Evolutionary conservation across 768 basidiomycete genomes (phyloP), one percentile per base, ranked within the genome.

Genomic region (Lentinus brumalis): DNA sequence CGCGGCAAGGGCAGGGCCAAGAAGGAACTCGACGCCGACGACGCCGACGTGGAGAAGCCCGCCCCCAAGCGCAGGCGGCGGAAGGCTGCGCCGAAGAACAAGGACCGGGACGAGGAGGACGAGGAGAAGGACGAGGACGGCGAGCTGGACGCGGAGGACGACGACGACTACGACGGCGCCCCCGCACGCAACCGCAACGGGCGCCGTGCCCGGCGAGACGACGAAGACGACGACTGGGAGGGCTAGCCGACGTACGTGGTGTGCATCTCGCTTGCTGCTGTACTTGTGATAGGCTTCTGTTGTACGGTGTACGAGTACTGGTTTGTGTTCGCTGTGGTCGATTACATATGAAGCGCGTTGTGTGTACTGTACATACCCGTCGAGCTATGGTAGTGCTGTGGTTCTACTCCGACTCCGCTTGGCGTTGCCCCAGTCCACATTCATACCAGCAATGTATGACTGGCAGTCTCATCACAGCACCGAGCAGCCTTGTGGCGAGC

Each of bases 1-100:
- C 79, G 76, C 78, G 69, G 81, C 74, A 80, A 80, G 21, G 67
- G 65, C 14, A 88, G 80, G 72, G 78, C 77, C 51, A 76, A 81
- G 42, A 78, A 77, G 5, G 47, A 21, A 11, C 66, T 77, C 3
- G 68, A 71, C 5, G 21, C 21, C 21, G 69, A 73, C 3, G 75
- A 73, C 16, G 79, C 76, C 29, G 77, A 70, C 7, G 72, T 66
- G 11, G 74, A 74, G 12, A 65, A 57, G 42, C 69, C 79, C 5
- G 75, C 78, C 39, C 77, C 78, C 10, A 79, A 81, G 53, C 76
- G 82, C 58, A 85, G 80, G 65, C 62, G 60, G 61, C 75, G 58
- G 68, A 71, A 66, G 67, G 76, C 70, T 54, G 57, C 50, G 5
- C 61, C 51, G 45, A 60, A 53, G 52, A 57, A 56, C 41, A 66